phyloP scores from a whole-genome alignment of 768 basidiomycete genomes.

The Mycena epipterygia region DNA sequence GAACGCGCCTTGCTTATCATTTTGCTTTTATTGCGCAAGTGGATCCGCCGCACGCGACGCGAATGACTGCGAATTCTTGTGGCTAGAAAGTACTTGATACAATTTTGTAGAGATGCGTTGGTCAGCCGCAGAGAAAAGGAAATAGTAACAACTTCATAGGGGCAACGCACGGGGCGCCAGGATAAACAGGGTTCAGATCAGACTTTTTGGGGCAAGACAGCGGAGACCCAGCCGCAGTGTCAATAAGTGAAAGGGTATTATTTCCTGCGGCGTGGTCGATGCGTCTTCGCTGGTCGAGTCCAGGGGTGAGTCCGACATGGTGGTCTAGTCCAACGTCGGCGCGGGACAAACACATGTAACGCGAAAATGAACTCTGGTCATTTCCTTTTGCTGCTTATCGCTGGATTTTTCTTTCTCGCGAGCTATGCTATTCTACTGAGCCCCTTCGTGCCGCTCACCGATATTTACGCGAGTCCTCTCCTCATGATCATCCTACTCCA shows the following conservation, averaged over 20 bases:
- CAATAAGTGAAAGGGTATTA: no score
- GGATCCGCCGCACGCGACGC: slow-evolving; percentile 67
- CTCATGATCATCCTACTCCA: background rate
- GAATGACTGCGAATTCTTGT: slow-evolving; percentile 61
- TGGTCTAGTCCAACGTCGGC: no score
- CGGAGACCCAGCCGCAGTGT: no score
- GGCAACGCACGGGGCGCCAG: no score
- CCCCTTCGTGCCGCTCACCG: slow-evolving; percentile 69
- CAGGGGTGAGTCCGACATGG: no score
- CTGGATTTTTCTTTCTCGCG: slow-evolving; percentile 60
- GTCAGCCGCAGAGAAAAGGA: slow-evolving; percentile 60
- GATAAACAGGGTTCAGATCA: no score
- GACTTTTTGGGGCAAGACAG: no score
- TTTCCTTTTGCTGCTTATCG: slow-evolving; percentile 59
- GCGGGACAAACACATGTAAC: background rate
- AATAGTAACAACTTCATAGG: slow-evolving; percentile 60
- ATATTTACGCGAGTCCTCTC: slow-evolving; percentile 59
- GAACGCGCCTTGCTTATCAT: slow-evolving; percentile 67
- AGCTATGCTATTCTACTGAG: slow-evolving; percentile 70
- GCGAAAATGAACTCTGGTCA: slow-evolving; percentile 52
- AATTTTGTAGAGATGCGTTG: slow-evolving; percentile 57
- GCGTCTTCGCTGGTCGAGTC: no score
- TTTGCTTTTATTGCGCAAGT: slow-evolving; percentile 62
- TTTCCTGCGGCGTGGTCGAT: no score
- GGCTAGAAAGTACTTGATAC: slow-evolving; percentile 56